Evolutionary conservation across 495 filamentous ascomycete genomes (phyloP), one percentile per base, ranked within the genome.

Genomic region (Penicillium subrubescens): DNA sequence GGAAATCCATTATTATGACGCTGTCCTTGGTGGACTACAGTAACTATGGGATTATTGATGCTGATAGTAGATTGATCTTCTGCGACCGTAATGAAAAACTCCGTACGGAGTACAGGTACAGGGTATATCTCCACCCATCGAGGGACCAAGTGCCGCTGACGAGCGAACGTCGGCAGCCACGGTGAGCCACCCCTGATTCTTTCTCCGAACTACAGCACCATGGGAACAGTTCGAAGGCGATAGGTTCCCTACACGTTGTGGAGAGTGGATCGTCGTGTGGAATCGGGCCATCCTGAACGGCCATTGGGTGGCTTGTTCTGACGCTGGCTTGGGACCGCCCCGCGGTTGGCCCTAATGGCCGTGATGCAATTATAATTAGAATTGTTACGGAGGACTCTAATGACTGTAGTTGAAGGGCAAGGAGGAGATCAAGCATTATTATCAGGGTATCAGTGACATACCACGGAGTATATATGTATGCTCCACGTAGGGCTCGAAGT

Each of bases 191-290:
- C 61, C 61, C 54, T 63, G 55, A 59, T 44, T 62, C 33, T 29
- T 27, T 41, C 51, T 54, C 51, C 61, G 10, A 63, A 27, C 35
- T 53, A 34, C 61, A 55, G 56, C 57, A 58, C 53, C 53, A 48
- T 68, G 54, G 55, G 48, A 65, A 27, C 56, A 15, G 43, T 58
- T 39, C 55, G 33, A 39, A 50, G 37, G 46, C 60, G 57, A 65
- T 65, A 65, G 51, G 65, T 67, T 64, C 65, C 52, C 34, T 69
- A 61, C 71, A 70, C 69, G 67, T 68, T 73, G 71, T 73, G 71
- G 71, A 64, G 71, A 51, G 65, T 66, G 71, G 71, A 72, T 71
- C 70, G 59, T 55, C 65, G 41, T 53, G 56, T 66, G 62, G 63
- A 60, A 65, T 56, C 54, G 64, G 46, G 54, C 44, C 59, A 44